Evolutionary conservation across 2,329 filamentous ascomycete species (phyloP).

Genomic region (Fusarium virguliforme): DNA sequence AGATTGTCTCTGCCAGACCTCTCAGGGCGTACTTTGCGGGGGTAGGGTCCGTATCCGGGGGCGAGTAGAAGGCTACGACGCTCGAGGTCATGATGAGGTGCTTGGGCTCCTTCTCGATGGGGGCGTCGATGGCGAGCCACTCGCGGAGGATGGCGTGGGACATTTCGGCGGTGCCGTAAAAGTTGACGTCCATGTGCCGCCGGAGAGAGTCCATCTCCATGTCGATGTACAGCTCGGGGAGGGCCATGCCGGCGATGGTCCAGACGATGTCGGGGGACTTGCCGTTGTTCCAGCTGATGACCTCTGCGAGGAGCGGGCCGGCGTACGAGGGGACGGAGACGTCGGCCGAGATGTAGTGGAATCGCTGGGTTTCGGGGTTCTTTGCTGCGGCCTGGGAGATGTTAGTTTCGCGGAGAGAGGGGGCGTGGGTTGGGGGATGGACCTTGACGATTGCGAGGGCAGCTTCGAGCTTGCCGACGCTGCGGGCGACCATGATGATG

Average conservation of each 20-base stretch:
- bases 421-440: constrained; percentile 36
- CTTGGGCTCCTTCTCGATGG: constrained; percentile 67
- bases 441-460: constrained; percentile 79
- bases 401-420: constrained; percentile 3
- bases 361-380: constrained; percentile 78
- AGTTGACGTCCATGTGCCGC: constrained; percentile 92
- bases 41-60: constrained; percentile 89
- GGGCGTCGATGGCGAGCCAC: constrained; percentile 75
- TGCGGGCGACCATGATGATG: constrained; percentile 87
- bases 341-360: constrained; percentile 88
- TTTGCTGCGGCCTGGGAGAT: constrained; percentile 74
- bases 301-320: constrained; percentile 77
- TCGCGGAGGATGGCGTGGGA: constrained; percentile 82
- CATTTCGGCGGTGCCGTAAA: constrained; percentile 89
- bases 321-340: constrained; percentile 81
- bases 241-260: constrained; percentile 85
- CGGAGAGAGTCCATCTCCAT: constrained; percentile 77
- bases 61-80: constrained; percentile 79
- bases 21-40: constrained; percentile 90
- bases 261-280: constrained; percentile 87
- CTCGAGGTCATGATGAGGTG: constrained; percentile 93
- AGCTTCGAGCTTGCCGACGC: constrained; percentile 79
- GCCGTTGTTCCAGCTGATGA: constrained; percentile 83
- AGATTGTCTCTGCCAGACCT: constrained; percentile 85
- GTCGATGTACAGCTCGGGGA: constrained; percentile 84